Base-by-base conservation (phyloP, 495 filamentous ascomycete species). In the Aspergillus incahuasiensis region DNA sequence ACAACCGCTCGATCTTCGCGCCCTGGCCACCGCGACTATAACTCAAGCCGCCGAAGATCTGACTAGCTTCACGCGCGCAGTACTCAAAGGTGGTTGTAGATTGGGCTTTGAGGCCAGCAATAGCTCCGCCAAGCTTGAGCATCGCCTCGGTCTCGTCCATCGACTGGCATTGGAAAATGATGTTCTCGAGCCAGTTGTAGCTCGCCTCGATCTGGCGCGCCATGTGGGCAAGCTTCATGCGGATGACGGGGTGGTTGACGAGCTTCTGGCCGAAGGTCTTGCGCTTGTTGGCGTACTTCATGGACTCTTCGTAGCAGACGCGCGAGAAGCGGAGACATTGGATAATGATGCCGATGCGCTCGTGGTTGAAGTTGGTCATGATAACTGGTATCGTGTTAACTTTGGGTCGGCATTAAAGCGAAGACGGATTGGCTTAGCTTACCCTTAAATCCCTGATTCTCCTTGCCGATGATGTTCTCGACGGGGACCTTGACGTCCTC, bases 281-380 rank as follows among this genome's bases (percentile, higher is more conserved):
- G 54, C 94, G 90, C 83, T 97, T 97, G 84, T 95, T 85, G 30
- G 90, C 92, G 76, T 96, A 97, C 67, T 95, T 95, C 69, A 97
- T 81, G 13, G 87, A 86, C 71, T 97, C 94, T 68, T 97, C 92
- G 74, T 89, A 97, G 83, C 91, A 96, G 56, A 98, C 94, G 65
- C 94, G 91, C 30, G 90, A 84, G 83, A 98, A 97, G 55, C 94
- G 92, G 51, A 94, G 68, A 59, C 86, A 95, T 74, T 98, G 94
- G 77, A 98, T 98, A 73, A 97, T 91, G 71, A 97, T 97, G 45
- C 94, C 94, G 58, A 98, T 90, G 48, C 94, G 88, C 75, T 97
- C 94, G 80, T 97, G 94, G 81, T 98, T 98, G 80, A 98, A 98
- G 80, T 98, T 98, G 55, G 91, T 95, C 91, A 96, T 95, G 76